Conservation (phyloP, 1,284 basidiomycete species). For the Phellopilus nigrolimitatus region DNA sequence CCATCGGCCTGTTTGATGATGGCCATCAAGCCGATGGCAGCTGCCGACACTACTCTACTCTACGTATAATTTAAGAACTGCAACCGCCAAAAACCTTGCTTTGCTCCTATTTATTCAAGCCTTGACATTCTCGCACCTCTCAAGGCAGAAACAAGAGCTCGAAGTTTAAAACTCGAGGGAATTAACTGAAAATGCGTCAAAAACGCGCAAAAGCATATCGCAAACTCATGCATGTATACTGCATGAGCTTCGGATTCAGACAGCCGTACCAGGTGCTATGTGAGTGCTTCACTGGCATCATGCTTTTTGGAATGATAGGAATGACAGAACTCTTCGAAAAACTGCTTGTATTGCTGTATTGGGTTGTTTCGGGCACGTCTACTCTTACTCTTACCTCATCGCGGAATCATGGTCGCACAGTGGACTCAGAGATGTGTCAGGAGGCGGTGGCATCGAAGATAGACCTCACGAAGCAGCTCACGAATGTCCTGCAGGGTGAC, state of each 20-base stretch:
- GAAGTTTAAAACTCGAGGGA: too few species aligned
- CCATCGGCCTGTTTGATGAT: too few species aligned
- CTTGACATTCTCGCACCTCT: too few species aligned
- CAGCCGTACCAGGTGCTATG: constrained; percentile 88
- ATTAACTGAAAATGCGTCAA: constrained; percentile 86
- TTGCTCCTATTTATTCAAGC: too few species aligned
- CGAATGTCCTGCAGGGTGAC: constrained; percentile 72
- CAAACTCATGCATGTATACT: constrained; percentile 88
- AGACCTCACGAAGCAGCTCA: constrained; percentile 72
- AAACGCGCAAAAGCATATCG: constrained; percentile 90
- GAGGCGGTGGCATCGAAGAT: constrained; percentile 63
- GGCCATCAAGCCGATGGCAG: too few species aligned
- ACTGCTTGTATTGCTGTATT: neutral
- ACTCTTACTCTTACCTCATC: constrained; percentile 9
- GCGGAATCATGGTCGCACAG: constrained; percentile 34
- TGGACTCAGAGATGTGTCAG: constrained; percentile 83
- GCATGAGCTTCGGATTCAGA: constrained; percentile 80
- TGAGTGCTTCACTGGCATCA: constrained; percentile 32
- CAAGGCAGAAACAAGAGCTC: too few species aligned
- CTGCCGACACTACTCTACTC: too few species aligned
- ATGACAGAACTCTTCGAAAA: neutral
- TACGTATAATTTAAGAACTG: too few species aligned
- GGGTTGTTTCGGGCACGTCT: neutral
- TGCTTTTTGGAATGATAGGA: constrained; percentile 1
- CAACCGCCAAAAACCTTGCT: too few species aligned